Percentiles rank a stretch among this genome's conserved stretches.
phyloP scores from a whole-genome alignment of 2,329 filamentous ascomycete genomes.

The Hymenotorrendiella dingleyae region DNA sequence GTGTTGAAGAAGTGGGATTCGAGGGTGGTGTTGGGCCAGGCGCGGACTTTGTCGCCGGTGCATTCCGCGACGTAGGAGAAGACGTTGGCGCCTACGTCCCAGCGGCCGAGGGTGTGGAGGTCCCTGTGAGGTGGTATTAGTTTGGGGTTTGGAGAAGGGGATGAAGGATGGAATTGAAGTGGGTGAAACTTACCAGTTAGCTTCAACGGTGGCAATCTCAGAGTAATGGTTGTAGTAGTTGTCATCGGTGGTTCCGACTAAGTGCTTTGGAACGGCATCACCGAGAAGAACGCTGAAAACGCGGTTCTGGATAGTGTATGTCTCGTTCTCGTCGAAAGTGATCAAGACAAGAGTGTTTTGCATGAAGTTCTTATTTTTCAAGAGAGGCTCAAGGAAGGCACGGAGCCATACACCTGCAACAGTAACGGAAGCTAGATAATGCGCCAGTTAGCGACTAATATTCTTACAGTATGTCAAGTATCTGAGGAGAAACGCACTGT shows the following conservation, averaged over 20 bases:
- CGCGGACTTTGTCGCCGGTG: slow-evolving; percentile 46
- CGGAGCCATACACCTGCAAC: slow-evolving; percentile 63
- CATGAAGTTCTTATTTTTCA: slow-evolving; percentile 66
- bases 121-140: slow-evolving; percentile 24
- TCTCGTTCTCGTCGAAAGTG: slow-evolving; percentile 75
- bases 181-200: slow-evolving; percentile 50
- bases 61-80: slow-evolving; percentile 53
- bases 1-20: slow-evolving; percentile 38
- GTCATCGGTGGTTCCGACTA: slow-evolving; percentile 61
- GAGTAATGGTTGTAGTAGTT: slow-evolving; percentile 72
- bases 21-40: slow-evolving; percentile 29
- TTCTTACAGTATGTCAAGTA: too few relatives aligned
- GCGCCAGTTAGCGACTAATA: too few relatives aligned
- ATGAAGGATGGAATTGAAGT: neutral
- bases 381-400: slow-evolving; percentile 63
- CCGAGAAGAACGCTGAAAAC: slow-evolving; percentile 68
- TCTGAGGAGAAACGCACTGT: too few relatives aligned
- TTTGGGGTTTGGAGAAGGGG: neutral
- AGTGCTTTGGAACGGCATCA: slow-evolving; percentile 60
- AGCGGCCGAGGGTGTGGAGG: slow-evolving; percentile 63
- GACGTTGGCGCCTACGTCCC: slow-evolving; percentile 69
- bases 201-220: slow-evolving; percentile 57
- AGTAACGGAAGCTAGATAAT: slow-evolving; percentile 60
- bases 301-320: slow-evolving; percentile 60
- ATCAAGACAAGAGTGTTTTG: slow-evolving; percentile 68